Conservation (phyloP, 306 rosid species). For the Begonia fuchsioides region DNA sequence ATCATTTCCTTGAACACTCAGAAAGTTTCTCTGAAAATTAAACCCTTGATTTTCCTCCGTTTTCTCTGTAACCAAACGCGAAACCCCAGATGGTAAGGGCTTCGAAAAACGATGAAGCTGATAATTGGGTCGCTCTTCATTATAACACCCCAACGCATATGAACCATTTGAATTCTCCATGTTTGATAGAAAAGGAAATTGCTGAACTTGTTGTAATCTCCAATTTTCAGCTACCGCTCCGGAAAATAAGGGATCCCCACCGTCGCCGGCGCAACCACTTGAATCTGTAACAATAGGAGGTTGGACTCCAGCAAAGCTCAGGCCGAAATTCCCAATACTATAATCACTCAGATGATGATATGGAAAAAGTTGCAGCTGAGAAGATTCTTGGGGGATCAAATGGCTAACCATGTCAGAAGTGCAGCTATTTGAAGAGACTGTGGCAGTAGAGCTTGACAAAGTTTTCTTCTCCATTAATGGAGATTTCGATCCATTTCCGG, state of each 20-base stretch:
- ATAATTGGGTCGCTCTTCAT: neutral
- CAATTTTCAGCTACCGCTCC: slow-evolving; percentile 39
- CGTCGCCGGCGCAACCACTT: slow-evolving; percentile 10
- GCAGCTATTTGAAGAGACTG: slow-evolving; percentile 34
- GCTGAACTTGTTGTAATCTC: slow-evolving; percentile 44
- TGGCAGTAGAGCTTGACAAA: slow-evolving; percentile 21
- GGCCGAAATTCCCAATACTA: slow-evolving; percentile 21
- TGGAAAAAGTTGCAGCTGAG: slow-evolving; percentile 42
- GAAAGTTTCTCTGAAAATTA: slow-evolving; percentile 36
- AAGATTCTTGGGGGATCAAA: slow-evolving; percentile 17
- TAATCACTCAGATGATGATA: slow-evolving; percentile 31
- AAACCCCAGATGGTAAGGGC: slow-evolving; percentile 18
- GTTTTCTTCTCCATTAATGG: slow-evolving; percentile 12
- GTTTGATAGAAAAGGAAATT: slow-evolving; percentile 46
- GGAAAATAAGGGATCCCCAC: slow-evolving; percentile 10
- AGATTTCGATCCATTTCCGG: slow-evolving; percentile 30
- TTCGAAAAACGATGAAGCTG: slow-evolving; percentile 15
- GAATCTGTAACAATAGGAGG: slow-evolving; percentile 11
- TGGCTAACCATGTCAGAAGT: slow-evolving; percentile 18
- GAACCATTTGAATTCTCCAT: slow-evolving; percentile 39
- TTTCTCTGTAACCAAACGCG: slow-evolving; percentile 17
- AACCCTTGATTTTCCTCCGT: slow-evolving; percentile 47
- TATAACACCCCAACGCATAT: slow-evolving; percentile 22
- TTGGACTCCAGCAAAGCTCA: slow-evolving; percentile 25
- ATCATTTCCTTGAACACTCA: slow-evolving; percentile 31